Conservation (phyloP, 2,329 filamentous ascomycete species). For the Stenocarpella maydis region DNA sequence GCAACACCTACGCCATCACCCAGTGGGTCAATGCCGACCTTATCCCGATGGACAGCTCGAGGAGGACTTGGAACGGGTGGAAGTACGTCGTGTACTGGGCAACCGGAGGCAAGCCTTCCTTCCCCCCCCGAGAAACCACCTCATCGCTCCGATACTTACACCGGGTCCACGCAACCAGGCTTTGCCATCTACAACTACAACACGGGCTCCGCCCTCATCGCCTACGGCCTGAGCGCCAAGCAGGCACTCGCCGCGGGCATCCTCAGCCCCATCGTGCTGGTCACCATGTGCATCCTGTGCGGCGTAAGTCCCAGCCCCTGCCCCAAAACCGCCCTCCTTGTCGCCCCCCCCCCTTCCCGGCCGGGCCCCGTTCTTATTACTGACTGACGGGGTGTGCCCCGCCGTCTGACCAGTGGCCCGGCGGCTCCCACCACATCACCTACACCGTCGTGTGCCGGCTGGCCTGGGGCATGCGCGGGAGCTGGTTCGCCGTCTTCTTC, state of each 20-base stretch:
- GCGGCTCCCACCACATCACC: constrained; percentile 26
- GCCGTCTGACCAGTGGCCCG: constrained; percentile 26
- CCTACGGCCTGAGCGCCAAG: constrained; percentile 28
- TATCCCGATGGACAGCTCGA: constrained; percentile 27
- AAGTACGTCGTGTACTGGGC: constrained; percentile 30
- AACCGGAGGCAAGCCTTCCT: constrained; percentile 21
- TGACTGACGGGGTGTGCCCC: not conserved
- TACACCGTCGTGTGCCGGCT: constrained; percentile 19
- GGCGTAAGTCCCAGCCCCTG: constrained; percentile 15
- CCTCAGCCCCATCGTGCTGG: constrained; percentile 25
- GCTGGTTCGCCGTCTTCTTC: constrained; percentile 27
- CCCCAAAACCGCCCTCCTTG: not conserved
- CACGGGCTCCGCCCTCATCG: constrained; percentile 27
- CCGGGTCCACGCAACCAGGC: not conserved
- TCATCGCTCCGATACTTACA: not conserved
- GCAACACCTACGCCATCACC: constrained; percentile 24
- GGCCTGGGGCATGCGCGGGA: constrained; percentile 28
- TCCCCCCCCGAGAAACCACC: not conserved
- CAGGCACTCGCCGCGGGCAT: constrained; percentile 26
- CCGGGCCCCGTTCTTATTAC: not conserved
- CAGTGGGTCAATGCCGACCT: constrained; percentile 28
- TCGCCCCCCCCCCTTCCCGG: no score
- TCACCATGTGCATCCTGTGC: constrained; percentile 24
- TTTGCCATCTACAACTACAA: constrained; percentile 32
- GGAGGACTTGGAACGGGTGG: constrained; percentile 28